Evolutionary conservation across 371 early-diverging fungal species (phyloP).

Genomic region (Rhizopus stolonifer): DNA sequence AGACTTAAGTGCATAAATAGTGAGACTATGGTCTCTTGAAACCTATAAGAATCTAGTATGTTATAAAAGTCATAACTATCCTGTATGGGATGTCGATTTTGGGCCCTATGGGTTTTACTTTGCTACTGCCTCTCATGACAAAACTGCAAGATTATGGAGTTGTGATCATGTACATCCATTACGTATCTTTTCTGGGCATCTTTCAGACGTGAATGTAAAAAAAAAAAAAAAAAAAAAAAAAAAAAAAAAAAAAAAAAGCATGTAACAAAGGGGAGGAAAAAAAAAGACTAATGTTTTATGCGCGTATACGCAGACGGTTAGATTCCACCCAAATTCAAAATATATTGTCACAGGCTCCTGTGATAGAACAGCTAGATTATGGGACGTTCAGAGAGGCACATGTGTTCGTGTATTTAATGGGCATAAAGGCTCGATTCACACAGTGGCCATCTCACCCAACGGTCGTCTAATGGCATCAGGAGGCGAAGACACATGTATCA

Average conservation of each 20-base stretch:
- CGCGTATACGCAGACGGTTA: slow-evolving; percentile 61
- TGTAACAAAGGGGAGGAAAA: no score
- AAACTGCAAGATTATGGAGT: slow-evolving; percentile 96
- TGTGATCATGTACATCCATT: slow-evolving; percentile 94
- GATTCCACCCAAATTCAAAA: slow-evolving; percentile 98
- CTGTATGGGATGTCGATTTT: slow-evolving; percentile 96
- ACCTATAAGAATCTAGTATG: slow-evolving; percentile 87
- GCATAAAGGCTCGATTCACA: slow-evolving; percentile 85
- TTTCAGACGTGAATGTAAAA: slow-evolving; percentile 95
- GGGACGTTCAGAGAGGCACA: slow-evolving; percentile 93
- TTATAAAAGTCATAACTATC: slow-evolving; percentile 98
- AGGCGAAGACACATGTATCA: slow-evolving; percentile 83
- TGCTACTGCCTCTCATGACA: slow-evolving; percentile 96
- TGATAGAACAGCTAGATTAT: slow-evolving; percentile 94
- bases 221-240: neutral
- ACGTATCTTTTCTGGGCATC: slow-evolving; percentile 97
- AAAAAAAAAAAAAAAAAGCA: neutral
- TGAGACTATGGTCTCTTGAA: slow-evolving; percentile 95
- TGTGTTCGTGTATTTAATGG: slow-evolving; percentile 95
- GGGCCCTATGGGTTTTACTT: slow-evolving; percentile 94
- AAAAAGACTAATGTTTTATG: neutral
- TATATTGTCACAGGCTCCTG: slow-evolving; percentile 96
- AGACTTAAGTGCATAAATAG: slow-evolving; percentile 28
- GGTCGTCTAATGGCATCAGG: slow-evolving; percentile 94
- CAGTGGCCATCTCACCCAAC: slow-evolving; percentile 93